A percentile compares a stretch with the other conserved stretches of the same genome.
These are phyloP conservation scores for Blastobotrys illinoisensis DNA, from an alignment of 1,139 yeast species.

Conservation along the genomic window DNA sequence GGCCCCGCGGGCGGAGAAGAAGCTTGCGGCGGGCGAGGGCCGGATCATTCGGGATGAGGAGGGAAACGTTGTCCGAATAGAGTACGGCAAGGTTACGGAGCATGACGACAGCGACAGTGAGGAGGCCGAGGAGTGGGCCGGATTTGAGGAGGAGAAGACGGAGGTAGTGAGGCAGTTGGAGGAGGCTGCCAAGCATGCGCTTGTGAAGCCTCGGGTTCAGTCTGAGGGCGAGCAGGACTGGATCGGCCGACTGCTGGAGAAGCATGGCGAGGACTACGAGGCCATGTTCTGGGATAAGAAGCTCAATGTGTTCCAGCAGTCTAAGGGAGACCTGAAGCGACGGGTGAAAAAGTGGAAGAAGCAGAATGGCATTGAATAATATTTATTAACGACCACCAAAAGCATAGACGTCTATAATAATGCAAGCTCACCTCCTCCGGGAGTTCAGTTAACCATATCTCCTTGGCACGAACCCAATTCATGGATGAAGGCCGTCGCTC, in stretches of 20 bases:
- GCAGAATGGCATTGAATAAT: slow-evolving; percentile 28
- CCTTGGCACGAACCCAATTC: too few species aligned
- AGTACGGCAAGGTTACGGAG: slow-evolving; percentile 49
- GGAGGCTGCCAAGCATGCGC: slow-evolving; percentile 53
- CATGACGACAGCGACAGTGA: slow-evolving; percentile 25
- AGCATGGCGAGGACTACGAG: slow-evolving; percentile 82
- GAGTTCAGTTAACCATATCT: neutral
- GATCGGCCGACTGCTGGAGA: slow-evolving; percentile 57
- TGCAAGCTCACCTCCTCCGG: neutral
- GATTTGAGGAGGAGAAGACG: slow-evolving; percentile 22
- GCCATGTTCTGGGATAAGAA: slow-evolving; percentile 91
- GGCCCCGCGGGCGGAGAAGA: slow-evolving; percentile 38
- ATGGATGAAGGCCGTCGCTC: too few species aligned
- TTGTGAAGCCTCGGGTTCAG: slow-evolving; percentile 50
- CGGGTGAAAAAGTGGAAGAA: slow-evolving; percentile 65
- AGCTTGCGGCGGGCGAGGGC: slow-evolving; percentile 64
- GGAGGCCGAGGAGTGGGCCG: slow-evolving; percentile 24
- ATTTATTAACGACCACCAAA: neutral
- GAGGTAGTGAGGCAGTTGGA: slow-evolving; percentile 66
- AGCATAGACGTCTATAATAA: neutral
- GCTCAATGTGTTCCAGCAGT: slow-evolving; percentile 75
- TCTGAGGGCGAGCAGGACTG: slow-evolving; percentile 73
- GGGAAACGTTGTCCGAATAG: slow-evolving; percentile 63
- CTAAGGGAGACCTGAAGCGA: slow-evolving; percentile 75
- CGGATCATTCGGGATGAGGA: slow-evolving; percentile 68